Base-by-base conservation (phyloP, 1,284 basidiomycete species). In the Golubevia sp. region DNA sequence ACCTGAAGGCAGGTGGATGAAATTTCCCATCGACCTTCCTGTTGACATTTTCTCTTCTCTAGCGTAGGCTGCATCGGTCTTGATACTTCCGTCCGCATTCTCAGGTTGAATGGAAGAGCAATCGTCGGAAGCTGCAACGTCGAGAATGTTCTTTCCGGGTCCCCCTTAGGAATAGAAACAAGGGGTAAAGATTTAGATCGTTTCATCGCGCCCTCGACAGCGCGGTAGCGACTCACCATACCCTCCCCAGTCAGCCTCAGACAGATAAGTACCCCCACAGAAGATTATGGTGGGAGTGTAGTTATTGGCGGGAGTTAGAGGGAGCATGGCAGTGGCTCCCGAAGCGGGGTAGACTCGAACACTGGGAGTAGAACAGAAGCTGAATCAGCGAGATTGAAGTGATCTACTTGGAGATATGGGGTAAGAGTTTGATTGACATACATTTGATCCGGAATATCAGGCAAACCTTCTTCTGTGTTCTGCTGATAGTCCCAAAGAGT, bases 201-300 rank as follows among this genome's bases (percentile, higher is more conserved):
- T 5, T 34, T 11, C 11, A 3, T 34, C 5, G 11, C 30, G 5
- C 4, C 30, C 30, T 34, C 11, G 30, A 5, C 11, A 5, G 4
- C 30, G 30, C 11, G 30, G n/a, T n/a, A 34, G 30, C 30, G 4
- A 34, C 30, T 66, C 67, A n/a, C 59, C 64, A 70, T 74, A 82
- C 64, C 73, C 68, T 38, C 80, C 80, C 80, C 80, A 82, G 52
- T 75, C 54, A 11, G 66, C 50, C 56, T 82, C 79, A 51, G 61
- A 64, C 58, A 76, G 61, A 50, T 67, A 61, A 15, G 62, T 64
- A 21, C 80, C 80, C 56, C 80, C 80, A 49, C 80, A 82, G 67
- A 82, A 82, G 53, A 82, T 74, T 38, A 82, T 79, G 25, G 79
- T 77, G 3, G 77, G 79, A 2, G 76, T 76, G 71, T 83, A 82